Percentiles rank a stretch among this genome's conserved stretches.
phyloP scores from a whole-genome alignment of 108 stramenopile species.

The Fragilariopsis cylindrus region DNA sequence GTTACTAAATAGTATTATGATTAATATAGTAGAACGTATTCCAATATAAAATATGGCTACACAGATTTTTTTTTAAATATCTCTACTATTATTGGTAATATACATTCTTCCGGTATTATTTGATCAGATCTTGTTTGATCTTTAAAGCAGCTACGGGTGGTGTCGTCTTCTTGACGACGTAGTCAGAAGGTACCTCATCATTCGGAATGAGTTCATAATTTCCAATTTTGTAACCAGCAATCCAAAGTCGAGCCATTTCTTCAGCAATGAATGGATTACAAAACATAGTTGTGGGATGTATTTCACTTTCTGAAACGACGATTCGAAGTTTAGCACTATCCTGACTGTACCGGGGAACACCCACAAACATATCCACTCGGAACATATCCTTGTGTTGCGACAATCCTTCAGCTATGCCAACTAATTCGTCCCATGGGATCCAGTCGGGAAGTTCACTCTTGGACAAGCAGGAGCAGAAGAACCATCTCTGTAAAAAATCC shows the following conservation, averaged over 20 bases:
- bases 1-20: no score
- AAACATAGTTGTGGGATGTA: constrained; percentile 11
- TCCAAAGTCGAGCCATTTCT: constrained; percentile 26
- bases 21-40: no score
- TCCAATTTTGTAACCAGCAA: constrained; percentile 20
- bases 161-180: no score
- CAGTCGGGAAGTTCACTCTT: constrained; percentile 15
- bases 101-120: no score
- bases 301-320: constrained; percentile 8
- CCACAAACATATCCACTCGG: constrained; percentile 18
- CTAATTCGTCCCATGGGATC: constrained; percentile 20
- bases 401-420: constrained; percentile 19
- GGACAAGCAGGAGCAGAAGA: neutral
- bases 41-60: no score
- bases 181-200: constrained; percentile 20
- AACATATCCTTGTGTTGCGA: constrained; percentile 24
- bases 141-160: no score
- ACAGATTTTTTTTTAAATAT: no score
- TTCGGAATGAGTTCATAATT: constrained; percentile 16
- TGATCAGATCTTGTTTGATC: no score
- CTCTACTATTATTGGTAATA: no score
- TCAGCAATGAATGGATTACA: constrained; percentile 21
- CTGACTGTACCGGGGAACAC: constrained; percentile 5
- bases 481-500: constrained; percentile 24
- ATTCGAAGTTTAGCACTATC: neutral